Conservation (phyloP, 331 rosid species). For the Telfairia occidentalis region DNA sequence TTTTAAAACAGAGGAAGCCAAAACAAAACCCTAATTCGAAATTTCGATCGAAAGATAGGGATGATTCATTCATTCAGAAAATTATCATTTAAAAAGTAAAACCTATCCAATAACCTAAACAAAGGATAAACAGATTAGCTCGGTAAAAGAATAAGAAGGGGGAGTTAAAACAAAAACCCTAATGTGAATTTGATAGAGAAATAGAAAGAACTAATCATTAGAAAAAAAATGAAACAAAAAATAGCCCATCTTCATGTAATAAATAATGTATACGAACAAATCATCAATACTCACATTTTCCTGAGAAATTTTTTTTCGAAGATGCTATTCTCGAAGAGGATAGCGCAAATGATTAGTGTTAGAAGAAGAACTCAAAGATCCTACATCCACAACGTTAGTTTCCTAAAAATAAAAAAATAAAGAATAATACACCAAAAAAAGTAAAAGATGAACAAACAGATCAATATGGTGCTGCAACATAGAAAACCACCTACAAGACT, state of each 20-base stretch:
- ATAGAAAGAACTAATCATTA: background rate
- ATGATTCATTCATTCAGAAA: background rate
- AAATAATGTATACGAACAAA: background rate
- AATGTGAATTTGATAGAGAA: background rate
- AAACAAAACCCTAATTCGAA: background rate
- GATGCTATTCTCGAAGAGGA: conserved; percentile 12
- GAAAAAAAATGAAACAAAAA: background rate
- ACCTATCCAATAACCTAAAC: background rate
- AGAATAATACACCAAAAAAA: background rate
- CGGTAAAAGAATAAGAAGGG: background rate
- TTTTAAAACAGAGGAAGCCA: background rate
- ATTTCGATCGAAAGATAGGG: background rate
- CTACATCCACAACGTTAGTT: conserved; percentile 14
- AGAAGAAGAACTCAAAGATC: conserved; percentile 10
- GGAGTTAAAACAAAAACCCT: background rate
- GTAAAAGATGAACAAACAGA: background rate
- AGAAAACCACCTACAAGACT: background rate
- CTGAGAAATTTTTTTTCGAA: conserved; percentile 5
- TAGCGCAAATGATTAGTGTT: background rate
- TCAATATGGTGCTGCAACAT: background rate
- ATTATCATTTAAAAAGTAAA: background rate
- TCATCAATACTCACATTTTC: conserved; percentile 3
- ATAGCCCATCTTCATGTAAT: background rate
- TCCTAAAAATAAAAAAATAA: background rate
- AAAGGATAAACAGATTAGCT: background rate